Conservation (phyloP, 345 rosid species). For the Eucalyptus globulus region DNA sequence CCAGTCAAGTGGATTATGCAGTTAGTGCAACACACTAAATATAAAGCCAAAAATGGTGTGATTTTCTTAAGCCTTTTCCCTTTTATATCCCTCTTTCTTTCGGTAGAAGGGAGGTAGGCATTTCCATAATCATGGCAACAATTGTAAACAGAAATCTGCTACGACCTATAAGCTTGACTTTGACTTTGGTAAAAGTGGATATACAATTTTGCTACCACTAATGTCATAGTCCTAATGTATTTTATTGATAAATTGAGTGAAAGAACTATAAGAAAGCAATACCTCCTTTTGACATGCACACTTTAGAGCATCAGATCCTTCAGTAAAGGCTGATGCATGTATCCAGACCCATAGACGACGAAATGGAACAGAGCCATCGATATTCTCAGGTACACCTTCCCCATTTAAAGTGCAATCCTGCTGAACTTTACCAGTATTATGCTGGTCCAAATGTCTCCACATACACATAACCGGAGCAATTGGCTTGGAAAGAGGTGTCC, state of each 20-base stretch:
- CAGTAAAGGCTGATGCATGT: conserved; percentile 72
- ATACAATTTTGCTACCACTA: not conserved
- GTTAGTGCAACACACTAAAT: not conserved
- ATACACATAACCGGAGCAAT: conserved; percentile 69
- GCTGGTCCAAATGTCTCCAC: conserved; percentile 43
- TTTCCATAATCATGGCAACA: not conserved
- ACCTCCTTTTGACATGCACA: conserved; percentile 66
- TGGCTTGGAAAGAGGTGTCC: conserved; percentile 29
- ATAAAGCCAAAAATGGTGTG: not conserved
- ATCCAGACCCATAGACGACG: conserved; percentile 78
- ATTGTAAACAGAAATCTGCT: not conserved
- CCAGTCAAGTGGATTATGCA: not conserved
- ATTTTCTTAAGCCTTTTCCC: not conserved
- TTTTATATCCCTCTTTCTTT: not conserved
- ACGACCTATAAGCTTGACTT: not conserved
- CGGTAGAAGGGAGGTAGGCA: not conserved
- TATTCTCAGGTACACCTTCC: not conserved
- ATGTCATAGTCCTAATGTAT: not conserved
- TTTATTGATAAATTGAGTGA: not conserved
- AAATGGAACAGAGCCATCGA: not conserved
- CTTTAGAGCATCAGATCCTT: conserved; percentile 62
- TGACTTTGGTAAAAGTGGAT: not conserved
- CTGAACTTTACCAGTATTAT: conserved; percentile 6
- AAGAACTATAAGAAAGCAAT: not conserved
- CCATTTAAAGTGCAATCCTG: not conserved